Evolutionary conservation across 208 protist genomes (phyloP), one percentile per base, ranked within the genome.

Genomic region (Leishmania gerbilli): DNA sequence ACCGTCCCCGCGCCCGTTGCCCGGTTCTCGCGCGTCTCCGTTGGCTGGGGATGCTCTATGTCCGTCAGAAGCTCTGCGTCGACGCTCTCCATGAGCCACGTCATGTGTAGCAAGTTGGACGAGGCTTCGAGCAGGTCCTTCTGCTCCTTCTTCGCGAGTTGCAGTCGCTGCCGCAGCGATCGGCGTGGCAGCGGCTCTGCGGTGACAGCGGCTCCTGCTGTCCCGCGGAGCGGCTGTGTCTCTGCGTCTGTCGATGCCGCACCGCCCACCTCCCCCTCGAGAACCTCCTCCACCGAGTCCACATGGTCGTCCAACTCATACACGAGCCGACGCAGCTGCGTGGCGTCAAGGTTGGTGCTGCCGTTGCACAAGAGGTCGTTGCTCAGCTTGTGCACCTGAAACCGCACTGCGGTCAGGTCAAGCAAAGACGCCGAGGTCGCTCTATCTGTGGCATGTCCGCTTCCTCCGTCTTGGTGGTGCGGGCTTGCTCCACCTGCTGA

Each of bases 81-180:
- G 13, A 91, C 65, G 65, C 91, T 94, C 72, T 92, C 87, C 62
- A 92, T 77, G 17, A 92, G 80, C 88, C 88, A 94, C n/a, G 62
- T 81, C 75, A 94, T 89, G 45, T 85, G 87, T 49, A 87, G 85
- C 69, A 87, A 89, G 81, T 94, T 94, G 15, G 76, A 84, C 34
- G 83, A 74, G 15, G 45, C 56, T 21, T 88, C 81, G 37, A 74
- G 83, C 58, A 79, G 27, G 7, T 84, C 77, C 2, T 37, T 19
- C 53, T 79, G 60, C 19, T 82, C 49, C 74, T 31, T 37, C 72
- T 79, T 71, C 9, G 62, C 51, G 37, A 34, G 49, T 24, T 60
- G 42, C 51, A 80, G 67, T 3, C 76, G 79, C 47, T 64, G 45
- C 21, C 78, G 79, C 65, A 84, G 75, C 24, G 76, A 58, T 53